phyloP scores from a whole-genome alignment of 2,329 filamentous ascomycete species.

The Diaporthe nobilis region DNA sequence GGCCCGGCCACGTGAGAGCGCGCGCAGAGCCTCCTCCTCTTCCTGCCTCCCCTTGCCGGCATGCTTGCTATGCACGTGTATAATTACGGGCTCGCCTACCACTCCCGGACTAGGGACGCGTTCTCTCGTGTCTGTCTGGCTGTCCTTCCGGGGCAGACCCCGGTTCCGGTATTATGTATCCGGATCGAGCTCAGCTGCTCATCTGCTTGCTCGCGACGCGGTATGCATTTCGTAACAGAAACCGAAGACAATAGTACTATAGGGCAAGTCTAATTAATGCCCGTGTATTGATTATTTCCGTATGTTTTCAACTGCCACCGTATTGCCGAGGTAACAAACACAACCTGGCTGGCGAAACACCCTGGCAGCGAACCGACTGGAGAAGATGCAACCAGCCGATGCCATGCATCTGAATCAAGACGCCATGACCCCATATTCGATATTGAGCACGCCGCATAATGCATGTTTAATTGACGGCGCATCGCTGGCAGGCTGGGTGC shows the following conservation, averaged over 20 bases:
- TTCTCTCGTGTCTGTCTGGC: not conserved
- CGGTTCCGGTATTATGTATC: not conserved
- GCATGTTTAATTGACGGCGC: not conserved
- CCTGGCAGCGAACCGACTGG: not conserved
- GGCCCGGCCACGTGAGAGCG: conserved; percentile 27
- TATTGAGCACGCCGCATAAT: not conserved
- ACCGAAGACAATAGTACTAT: not conserved
- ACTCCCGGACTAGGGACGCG: conserved; percentile 27
- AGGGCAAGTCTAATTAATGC: not conserved
- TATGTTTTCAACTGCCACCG: not conserved
- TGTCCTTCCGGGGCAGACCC: conserved; percentile 9
- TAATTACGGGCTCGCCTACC: conserved; percentile 31
- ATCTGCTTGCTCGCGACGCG: conserved; percentile 4
- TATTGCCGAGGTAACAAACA: conserved; percentile 12
- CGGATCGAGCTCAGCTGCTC: conserved; percentile 12
- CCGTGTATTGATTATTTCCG: not conserved
- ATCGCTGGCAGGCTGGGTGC: not conserved
- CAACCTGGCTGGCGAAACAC: not conserved
- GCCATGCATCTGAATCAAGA: not conserved
- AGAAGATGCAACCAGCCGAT: not conserved
- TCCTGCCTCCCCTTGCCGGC: not conserved
- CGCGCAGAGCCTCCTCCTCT: conserved; percentile 17
- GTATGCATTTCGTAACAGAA: conserved; percentile 17
- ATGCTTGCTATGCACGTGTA: conserved; percentile 19
- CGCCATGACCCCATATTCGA: not conserved